Evolutionary conservation across 1,284 basidiomycete species (phyloP).

Genomic region (Cerioporus squamosus): DNA sequence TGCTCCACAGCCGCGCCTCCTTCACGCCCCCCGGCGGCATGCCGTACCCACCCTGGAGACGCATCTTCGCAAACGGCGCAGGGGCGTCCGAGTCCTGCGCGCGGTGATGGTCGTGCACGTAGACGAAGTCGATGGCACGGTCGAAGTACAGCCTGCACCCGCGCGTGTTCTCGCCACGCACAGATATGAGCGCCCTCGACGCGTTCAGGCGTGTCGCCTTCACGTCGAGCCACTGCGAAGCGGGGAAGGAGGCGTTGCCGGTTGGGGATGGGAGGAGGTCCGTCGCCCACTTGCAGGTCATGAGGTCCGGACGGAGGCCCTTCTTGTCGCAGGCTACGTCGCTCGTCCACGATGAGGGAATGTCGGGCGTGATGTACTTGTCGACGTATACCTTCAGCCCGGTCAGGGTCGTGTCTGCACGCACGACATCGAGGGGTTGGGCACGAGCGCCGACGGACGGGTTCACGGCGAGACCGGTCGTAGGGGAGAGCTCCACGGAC

Average conservation of each 20-base stretch:
- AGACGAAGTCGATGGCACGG: slow-evolving; percentile 48
- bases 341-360: slow-evolving; percentile 54
- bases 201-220: slow-evolving; percentile 40
- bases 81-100: neutral
- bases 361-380: slow-evolving; percentile 45
- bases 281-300: slow-evolving; percentile 43
- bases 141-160: slow-evolving; percentile 67
- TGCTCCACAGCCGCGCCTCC: slow-evolving; percentile 66
- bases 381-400: slow-evolving; percentile 50
- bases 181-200: slow-evolving; percentile 42
- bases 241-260: slow-evolving; percentile 12
- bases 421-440: slow-evolving; percentile 15
- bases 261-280: slow-evolving; percentile 39
- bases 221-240: slow-evolving; percentile 33
- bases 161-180: slow-evolving; percentile 58
- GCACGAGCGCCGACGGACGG: neutral
- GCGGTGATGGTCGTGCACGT: slow-evolving; percentile 31
- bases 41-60: slow-evolving; percentile 50
- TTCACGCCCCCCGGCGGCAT: slow-evolving; percentile 44
- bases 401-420: slow-evolving; percentile 46
- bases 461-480: slow-evolving; percentile 9
- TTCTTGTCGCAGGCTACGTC: slow-evolving; percentile 30
- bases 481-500: slow-evolving; percentile 45
- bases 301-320: slow-evolving; percentile 29
- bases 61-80: slow-evolving; percentile 33